Base-by-base conservation (phyloP, 2,329 filamentous ascomycete genomes). In the Colletotrichum aenigma region DNA sequence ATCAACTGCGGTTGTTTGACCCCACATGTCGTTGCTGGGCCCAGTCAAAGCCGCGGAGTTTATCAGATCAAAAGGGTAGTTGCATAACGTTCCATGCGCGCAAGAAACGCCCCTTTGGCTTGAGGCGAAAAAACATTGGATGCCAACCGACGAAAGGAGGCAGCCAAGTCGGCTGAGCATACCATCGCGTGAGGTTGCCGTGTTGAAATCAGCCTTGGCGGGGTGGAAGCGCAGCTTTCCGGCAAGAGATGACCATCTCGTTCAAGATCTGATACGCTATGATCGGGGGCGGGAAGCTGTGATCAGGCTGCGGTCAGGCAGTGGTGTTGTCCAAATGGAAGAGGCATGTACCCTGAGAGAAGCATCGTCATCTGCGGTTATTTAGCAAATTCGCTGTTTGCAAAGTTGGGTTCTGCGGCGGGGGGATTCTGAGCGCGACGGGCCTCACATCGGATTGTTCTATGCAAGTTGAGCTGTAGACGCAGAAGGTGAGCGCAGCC, bases 371-470 rank as follows among this genome's bases (percentile, higher is more conserved):
- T 58, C 70, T 73, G 43, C 52, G 34, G 26, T 24, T 9, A n/a
- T 21, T 56, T 60, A 18, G 60, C 21, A 26, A 48, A 38, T 18
- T 52, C 38, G 65, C 21, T 55, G 64, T 65, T 62, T 58, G 28
- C 34, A 65, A 60, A 65, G 70, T 67, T 34, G 62, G 28, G 26
- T 34, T 34, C 55, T 21, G 34, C 18, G 18, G 74, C 64, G 70
- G 70, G 70, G 21, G 21, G 43, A 58, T 38, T 13, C 52, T 38
- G 24, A 61, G 30, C 43, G 71, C 55, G 15, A 66, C 68, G 58
- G 73, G 16, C 43, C 70, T 73, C 74, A 48, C 36, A 58, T 73
- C 62, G 64, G 73, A 75, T 34, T 60, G 64, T 52, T 64, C 5
- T 9, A 24, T 38, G 61, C 32, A 34, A 52, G n/a, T 58, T 21